These are phyloP conservation scores for Betula pendula DNA, from an alignment of 306 rosid genomes.

Conservation along the genomic window DNA sequence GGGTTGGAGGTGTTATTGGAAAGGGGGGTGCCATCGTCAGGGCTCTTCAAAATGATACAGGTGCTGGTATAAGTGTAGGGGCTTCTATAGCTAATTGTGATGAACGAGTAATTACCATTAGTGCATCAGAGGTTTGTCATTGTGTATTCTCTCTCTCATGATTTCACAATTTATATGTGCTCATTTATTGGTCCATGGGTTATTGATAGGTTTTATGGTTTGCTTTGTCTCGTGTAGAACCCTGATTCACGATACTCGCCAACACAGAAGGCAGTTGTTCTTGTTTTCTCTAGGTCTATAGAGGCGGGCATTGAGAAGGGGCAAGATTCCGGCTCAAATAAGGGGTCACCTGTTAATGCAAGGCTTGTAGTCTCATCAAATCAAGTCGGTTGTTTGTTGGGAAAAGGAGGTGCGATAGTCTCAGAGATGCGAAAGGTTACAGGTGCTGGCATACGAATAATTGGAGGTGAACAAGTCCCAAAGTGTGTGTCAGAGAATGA, in stretches of 20 bases:
- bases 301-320: constrained; percentile 74
- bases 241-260: constrained; percentile 84
- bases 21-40: constrained; percentile 79
- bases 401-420: constrained; percentile 86
- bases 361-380: constrained; percentile 71
- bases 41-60: constrained; percentile 90
- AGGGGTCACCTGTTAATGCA: constrained; percentile 62
- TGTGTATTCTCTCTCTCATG: constrained; percentile 5
- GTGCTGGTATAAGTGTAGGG: constrained; percentile 75
- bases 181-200: constrained; percentile 16
- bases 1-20: constrained; percentile 93
- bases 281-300: constrained; percentile 74
- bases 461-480: constrained; percentile 74
- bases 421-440: constrained; percentile 87
- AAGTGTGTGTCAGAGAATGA: constrained; percentile 75
- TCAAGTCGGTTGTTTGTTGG: constrained; percentile 96
- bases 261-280: constrained; percentile 86
- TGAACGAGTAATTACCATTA: constrained; percentile 71
- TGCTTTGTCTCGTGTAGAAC: constrained; percentile 48
- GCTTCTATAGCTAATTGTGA: constrained; percentile 66
- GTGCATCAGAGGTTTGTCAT: constrained; percentile 81
- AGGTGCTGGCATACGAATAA: constrained; percentile 69
- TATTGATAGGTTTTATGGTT: constrained; percentile 5
- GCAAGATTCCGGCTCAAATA: constrained; percentile 51
- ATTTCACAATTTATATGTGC: constrained; percentile 11